phyloP scores from a whole-genome alignment of 805 yeast species.

The Ogataea ramenticola region DNA sequence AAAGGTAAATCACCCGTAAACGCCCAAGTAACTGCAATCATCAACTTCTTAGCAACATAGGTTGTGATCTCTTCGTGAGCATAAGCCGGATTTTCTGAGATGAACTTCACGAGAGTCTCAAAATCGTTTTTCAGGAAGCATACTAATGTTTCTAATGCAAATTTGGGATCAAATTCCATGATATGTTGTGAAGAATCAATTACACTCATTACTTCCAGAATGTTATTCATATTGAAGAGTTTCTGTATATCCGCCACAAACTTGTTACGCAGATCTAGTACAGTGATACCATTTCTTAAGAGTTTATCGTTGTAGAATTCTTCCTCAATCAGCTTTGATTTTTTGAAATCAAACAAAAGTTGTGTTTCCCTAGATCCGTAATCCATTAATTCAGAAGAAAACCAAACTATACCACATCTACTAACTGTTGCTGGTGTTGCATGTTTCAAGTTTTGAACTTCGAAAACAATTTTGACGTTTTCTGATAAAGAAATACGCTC shows the following conservation, averaged over 20 bases:
- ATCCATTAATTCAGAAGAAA: conserved; percentile 29
- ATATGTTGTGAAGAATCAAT: conserved; percentile 35
- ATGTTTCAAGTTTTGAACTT: conserved; percentile 54
- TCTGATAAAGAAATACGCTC: conserved; percentile 67
- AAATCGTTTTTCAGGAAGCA: conserved; percentile 32
- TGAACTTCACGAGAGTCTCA: conserved; percentile 17
- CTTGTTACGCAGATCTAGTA: conserved; percentile 2
- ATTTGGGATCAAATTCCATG: conserved; percentile 37
- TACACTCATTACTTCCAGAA: conserved; percentile 16
- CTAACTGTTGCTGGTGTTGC: conserved; percentile 91
- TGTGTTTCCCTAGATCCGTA: background rate
- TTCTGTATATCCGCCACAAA: conserved; percentile 2
- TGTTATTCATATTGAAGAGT: conserved; percentile 6
- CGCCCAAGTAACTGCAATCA: conserved; percentile 50
- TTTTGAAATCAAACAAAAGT: conserved; percentile 8
- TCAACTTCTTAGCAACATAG: conserved; percentile 27
- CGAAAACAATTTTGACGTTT: conserved; percentile 65
- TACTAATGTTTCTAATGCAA: conserved; percentile 33
- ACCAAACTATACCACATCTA: conserved; percentile 85
- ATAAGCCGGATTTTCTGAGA: conserved; percentile 15
- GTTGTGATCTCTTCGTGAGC: conserved; percentile 19
- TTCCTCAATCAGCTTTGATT: conserved; percentile 5
- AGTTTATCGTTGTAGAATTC: conserved; percentile 4
- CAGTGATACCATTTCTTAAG: conserved; percentile 1
- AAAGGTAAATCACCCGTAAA: conserved; percentile 50